Percentiles rank a stretch among this genome's conserved stretches.
Evolutionary conservation across 345 rosid genomes (phyloP).

Genomic region (Gossypium bickii): DNA sequence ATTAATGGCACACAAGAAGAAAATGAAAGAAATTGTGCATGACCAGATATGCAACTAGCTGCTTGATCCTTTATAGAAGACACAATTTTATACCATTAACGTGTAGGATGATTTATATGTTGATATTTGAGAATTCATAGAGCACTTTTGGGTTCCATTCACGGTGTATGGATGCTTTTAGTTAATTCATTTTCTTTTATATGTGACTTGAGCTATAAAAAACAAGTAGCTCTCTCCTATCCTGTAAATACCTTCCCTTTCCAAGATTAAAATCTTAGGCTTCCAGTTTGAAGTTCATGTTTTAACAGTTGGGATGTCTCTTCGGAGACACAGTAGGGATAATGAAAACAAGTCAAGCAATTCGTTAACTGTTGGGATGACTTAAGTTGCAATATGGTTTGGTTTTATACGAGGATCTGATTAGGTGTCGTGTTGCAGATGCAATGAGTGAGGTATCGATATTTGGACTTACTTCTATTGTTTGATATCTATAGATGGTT

Average conservation of each 20-base stretch:
- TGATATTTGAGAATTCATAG: background rate
- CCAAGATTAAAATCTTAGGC: too few relatives aligned
- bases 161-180: background rate
- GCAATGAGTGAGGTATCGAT: constrained; percentile 94
- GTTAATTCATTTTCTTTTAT: background rate
- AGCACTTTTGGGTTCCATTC: background rate
- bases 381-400: background rate
- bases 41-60: background rate
- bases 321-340: background rate
- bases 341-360: background rate
- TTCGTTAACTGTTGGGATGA: background rate
- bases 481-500: background rate
- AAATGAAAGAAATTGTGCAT: background rate
- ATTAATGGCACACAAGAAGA: too few relatives aligned
- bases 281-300: too few relatives aligned
- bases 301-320: too few relatives aligned
- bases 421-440: constrained; percentile 88
- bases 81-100: background rate
- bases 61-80: background rate
- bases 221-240: background rate
- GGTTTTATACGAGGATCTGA: constrained; percentile 55
- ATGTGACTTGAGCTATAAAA: background rate
- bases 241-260: background rate
- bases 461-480: background rate
- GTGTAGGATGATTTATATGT: background rate